Evolutionary conservation across 2,329 filamentous ascomycete species (phyloP).

Genomic region (Apiospora saccharicola): DNA sequence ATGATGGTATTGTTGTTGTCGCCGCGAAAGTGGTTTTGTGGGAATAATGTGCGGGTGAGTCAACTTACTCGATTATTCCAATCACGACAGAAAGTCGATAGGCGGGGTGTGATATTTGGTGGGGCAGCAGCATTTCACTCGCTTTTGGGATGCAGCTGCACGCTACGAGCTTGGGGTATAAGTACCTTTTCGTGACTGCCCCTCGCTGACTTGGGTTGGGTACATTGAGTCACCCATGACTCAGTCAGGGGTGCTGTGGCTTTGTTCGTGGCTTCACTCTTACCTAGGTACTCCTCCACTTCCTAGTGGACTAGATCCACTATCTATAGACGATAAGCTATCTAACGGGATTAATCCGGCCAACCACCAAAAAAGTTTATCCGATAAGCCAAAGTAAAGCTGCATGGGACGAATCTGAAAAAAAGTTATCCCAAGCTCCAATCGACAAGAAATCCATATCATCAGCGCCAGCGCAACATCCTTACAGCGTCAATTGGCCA

Average conservation of each 20-base stretch:
- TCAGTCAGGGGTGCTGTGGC: neutral
- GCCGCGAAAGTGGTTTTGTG: neutral
- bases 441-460: constrained; percentile 4
- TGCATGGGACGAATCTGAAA: constrained; percentile 14
- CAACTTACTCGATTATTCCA: neutral
- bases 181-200: neutral
- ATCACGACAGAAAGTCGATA: constrained; percentile 13
- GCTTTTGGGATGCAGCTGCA: constrained; percentile 2
- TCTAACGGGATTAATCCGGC: constrained; percentile 14
- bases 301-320: neutral
- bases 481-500: constrained; percentile 15
- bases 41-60: constrained; percentile 18
- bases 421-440: constrained; percentile 16
- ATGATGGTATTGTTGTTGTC: constrained; percentile 38
- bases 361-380: constrained; percentile 19
- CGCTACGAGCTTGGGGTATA: neutral
- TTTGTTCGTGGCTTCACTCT: no score
- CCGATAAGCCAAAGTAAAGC: constrained; percentile 10
- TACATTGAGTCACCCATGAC: neutral
- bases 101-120: constrained; percentile 16
- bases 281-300: neutral
- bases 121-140: constrained; percentile 10
- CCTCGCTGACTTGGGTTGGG: neutral
- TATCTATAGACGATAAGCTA: neutral
- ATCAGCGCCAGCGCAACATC: constrained; percentile 22